These are phyloP conservation scores for Podila epicladia DNA, from an alignment of 192 early-diverging fungal genomes.

Conservation along the genomic window DNA sequence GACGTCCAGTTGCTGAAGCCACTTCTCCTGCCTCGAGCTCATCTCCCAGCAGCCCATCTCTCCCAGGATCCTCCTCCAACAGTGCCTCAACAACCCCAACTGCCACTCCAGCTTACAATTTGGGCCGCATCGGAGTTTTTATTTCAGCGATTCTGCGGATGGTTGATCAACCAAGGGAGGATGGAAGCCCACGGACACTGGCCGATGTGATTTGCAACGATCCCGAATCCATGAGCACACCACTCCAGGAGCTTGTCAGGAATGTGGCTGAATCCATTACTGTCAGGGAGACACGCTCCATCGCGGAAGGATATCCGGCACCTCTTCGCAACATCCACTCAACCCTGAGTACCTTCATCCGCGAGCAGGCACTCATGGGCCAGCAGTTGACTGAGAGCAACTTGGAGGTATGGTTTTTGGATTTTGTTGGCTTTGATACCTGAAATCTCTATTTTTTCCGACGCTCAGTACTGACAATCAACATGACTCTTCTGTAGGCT, in stretches of 20 bases:
- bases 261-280: conserved; percentile 45
- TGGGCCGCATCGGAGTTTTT: conserved; percentile 49
- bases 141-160: conserved; percentile 48
- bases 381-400: conserved; percentile 47
- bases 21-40: conserved; percentile 26
- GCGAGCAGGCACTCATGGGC: conserved; percentile 31
- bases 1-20: conserved; percentile 1
- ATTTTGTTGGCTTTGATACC: neutral
- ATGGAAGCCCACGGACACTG: conserved; percentile 41
- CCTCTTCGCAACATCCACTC: conserved; percentile 51
- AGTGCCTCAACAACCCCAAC: neutral
- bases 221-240: conserved; percentile 17
- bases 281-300: conserved; percentile 38
- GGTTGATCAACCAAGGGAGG: conserved; percentile 53
- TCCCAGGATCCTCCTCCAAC: conserved; percentile 9
- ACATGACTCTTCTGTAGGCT: conserved; percentile 14
- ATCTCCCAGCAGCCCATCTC: conserved; percentile 40
- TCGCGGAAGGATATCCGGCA: conserved; percentile 42
- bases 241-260: conserved; percentile 39
- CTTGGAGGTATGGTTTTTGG: conserved; percentile 26
- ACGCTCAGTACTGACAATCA: no score
- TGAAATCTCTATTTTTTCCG: neutral
- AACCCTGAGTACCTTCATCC: conserved; percentile 38
- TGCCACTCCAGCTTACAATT: conserved; percentile 38
- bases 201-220: conserved; percentile 53